phyloP scores from a whole-genome alignment of 148 eudicot genomes.

The Amaranthus hypochondriacus region DNA sequence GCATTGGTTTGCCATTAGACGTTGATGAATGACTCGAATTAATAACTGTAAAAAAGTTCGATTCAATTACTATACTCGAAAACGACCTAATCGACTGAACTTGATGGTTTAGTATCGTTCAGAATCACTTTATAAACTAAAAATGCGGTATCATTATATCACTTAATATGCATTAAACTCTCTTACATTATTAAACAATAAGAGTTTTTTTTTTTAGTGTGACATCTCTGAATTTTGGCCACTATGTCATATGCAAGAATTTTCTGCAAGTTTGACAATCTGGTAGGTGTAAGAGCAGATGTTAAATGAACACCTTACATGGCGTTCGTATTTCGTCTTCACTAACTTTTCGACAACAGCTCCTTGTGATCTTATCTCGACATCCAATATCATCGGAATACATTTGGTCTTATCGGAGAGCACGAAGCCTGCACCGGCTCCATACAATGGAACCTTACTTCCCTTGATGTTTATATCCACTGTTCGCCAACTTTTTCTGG shows the following conservation, averaged over 20 bases:
- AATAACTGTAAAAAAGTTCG: too few species aligned
- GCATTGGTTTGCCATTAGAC: too few species aligned
- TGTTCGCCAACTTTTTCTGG: slow-evolving; percentile 44
- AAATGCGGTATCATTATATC: not conserved
- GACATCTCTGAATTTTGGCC: not conserved
- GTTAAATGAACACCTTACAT: slow-evolving; percentile 38
- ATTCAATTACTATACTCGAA: too few species aligned
- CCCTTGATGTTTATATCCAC: slow-evolving; percentile 40
- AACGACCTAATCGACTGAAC: too few species aligned
- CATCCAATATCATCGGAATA: slow-evolving; percentile 49
- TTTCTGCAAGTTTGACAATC: slow-evolving; percentile 27
- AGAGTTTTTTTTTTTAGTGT: too few species aligned
- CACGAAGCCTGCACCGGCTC: slow-evolving; percentile 52
- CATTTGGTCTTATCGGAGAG: slow-evolving; percentile 15
- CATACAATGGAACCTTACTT: slow-evolving; percentile 53
- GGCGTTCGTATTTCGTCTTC: slow-evolving; percentile 40
- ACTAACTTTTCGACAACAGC: slow-evolving; percentile 54
- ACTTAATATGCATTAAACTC: not conserved
- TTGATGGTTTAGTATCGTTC: not conserved
- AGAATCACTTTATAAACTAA: not conserved
- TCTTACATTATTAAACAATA: too few species aligned
- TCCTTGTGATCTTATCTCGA: slow-evolving; percentile 46
- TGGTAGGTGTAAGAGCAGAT: slow-evolving; percentile 26
- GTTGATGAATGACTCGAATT: too few species aligned
- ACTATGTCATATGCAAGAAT: slow-evolving; percentile 31